Evolutionary conservation across 306 rosid genomes (phyloP).

Genomic region (Vigna reflexopilosa): DNA sequence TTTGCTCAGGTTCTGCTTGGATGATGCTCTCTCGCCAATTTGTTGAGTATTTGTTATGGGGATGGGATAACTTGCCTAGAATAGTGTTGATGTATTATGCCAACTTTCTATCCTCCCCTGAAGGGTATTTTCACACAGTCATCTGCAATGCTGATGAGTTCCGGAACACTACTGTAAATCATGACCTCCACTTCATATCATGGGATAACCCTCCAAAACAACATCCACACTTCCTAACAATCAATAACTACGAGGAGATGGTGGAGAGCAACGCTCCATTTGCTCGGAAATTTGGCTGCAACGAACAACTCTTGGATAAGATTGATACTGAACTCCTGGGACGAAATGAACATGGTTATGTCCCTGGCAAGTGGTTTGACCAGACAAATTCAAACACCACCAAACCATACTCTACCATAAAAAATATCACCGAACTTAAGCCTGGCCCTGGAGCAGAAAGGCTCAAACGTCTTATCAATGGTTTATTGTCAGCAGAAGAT

Average conservation of each 20-base stretch:
- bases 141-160: slow-evolving; percentile 65
- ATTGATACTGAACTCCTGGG: slow-evolving; percentile 57
- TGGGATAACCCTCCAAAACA: slow-evolving; percentile 68
- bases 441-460: slow-evolving; percentile 61
- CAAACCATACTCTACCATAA: slow-evolving; percentile 31
- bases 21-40: slow-evolving; percentile 64
- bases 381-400: slow-evolving; percentile 44
- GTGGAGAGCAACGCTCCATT: slow-evolving; percentile 60
- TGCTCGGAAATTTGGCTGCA: slow-evolving; percentile 56
- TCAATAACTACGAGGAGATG: slow-evolving; percentile 49
- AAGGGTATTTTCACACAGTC: slow-evolving; percentile 66
- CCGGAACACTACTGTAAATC: slow-evolving; percentile 61
- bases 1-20: slow-evolving; percentile 65
- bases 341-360: slow-evolving; percentile 48
- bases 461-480: slow-evolving; percentile 51
- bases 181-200: slow-evolving; percentile 64
- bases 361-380: slow-evolving; percentile 55
- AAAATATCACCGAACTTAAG: slow-evolving; percentile 52
- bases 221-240: slow-evolving; percentile 59
- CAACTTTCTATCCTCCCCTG: slow-evolving; percentile 63
- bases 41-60: slow-evolving; percentile 59
- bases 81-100: slow-evolving; percentile 63
- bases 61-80: slow-evolving; percentile 70
- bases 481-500: slow-evolving; percentile 53
- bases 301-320: slow-evolving; percentile 55